Conservation (phyloP, 129 eudicot species). For the Escallonia herrerae region DNA sequence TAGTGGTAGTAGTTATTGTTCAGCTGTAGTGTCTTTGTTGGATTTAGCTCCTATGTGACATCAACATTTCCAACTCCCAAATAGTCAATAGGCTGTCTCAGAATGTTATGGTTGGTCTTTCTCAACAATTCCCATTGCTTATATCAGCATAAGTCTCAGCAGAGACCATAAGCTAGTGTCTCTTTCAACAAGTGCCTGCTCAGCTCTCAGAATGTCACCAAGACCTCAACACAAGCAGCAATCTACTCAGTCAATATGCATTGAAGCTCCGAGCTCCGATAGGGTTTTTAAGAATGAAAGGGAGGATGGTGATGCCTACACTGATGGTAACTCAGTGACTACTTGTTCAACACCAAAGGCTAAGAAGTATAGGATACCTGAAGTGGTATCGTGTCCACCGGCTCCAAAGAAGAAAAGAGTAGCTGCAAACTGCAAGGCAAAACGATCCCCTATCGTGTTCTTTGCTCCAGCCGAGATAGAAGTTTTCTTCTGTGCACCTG, state of each 20-base stretch:
- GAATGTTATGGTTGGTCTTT: not conserved
- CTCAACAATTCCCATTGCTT: not conserved
- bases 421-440: not conserved
- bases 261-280: not conserved
- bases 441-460: not conserved
- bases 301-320: not conserved
- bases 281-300: not conserved
- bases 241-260: not conserved
- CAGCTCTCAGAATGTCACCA: not conserved
- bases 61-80: not conserved
- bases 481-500: conserved; percentile 1
- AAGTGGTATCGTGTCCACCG: not conserved
- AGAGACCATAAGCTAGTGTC: not conserved
- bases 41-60: conserved; percentile 2
- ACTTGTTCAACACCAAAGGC: conserved; percentile 2
- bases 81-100: not conserved
- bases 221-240: not conserved
- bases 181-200: not conserved
- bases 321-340: not conserved
- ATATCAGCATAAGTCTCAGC: not conserved
- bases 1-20: conserved; percentile 6
- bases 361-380: not conserved
- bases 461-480: conserved; percentile 5
- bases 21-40: not conserved
- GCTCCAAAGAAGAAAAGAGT: conserved; percentile 7